Base-by-base conservation (phyloP, 495 filamentous ascomycete species). In the Annulohypoxylon bovei region DNA sequence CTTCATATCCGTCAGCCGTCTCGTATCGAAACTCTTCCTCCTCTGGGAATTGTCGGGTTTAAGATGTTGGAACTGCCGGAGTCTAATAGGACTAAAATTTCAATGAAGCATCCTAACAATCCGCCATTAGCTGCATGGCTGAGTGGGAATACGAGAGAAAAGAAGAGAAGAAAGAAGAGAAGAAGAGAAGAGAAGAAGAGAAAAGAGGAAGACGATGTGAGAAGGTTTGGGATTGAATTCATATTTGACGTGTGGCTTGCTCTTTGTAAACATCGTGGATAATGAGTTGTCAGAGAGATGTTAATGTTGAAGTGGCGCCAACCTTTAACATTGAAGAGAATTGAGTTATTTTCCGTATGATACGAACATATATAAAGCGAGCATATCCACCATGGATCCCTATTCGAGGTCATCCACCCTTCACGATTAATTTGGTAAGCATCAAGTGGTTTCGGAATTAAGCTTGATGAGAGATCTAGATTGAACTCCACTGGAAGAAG, bases 401-500 rank as follows among this genome's bases (percentile, higher is more conserved):
- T n/a, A n/a, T n/a, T 18, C 8, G 11, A 32, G 14, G 27, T 30
- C 4, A 6, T 33, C 12, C 39, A 12, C 8, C 5, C 5, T 42
- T 42, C 4, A 6, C 39, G 8, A 42, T 16, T 50, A 30, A 30
- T 49, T 30, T 59, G 20, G 23, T 20, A 59, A 27, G 46, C 46
- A 6, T 11, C 27, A 1, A 27, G 27, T 25, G 22, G 32, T 22
- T n/a, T 39, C 58, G 42, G 46, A 37, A 44, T 23, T 46, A 53
- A 39, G 37, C 28, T 7, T 65, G 28, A 55, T 49, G 28, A 27
- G 6, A 50, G 52, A 40, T 39, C n/a, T 46, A 37, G 60, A 64
- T 64, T 35, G 56, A 49, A 23, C 57, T 66, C 68, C 68, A 66
- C 68, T 66, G 50, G 22, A 18, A 62, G 9, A 39, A 37, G 57